These are phyloP conservation scores for Vitis labrusca DNA, from an alignment of 164 flowering plant species.

Conservation along the genomic window DNA sequence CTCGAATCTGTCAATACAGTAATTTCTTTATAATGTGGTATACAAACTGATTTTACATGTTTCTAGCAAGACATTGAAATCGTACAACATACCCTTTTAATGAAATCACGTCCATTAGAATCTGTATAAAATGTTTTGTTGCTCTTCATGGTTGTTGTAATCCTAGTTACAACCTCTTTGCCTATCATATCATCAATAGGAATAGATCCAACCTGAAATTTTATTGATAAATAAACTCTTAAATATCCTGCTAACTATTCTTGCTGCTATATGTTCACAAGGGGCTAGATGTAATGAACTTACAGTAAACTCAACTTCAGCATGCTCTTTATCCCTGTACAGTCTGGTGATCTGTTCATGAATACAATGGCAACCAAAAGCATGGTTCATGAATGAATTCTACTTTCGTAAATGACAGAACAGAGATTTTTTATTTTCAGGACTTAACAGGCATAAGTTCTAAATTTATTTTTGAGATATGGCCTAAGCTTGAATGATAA, in stretches of 20 bases:
- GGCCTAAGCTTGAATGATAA: neutral
- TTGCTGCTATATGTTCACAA: too few relatives aligned
- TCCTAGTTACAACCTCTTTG: constrained; percentile 73
- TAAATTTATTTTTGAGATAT: too few relatives aligned
- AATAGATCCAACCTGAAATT: constrained; percentile 66
- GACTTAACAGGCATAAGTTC: too few relatives aligned
- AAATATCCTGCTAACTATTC: too few relatives aligned
- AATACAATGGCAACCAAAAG: neutral
- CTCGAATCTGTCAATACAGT: constrained; percentile 66
- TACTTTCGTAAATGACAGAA: too few relatives aligned
- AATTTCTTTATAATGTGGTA: neutral
- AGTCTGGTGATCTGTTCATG: constrained; percentile 38
- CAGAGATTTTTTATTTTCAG: neutral
- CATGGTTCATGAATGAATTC: too few relatives aligned
- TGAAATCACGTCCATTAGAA: constrained; percentile 95
- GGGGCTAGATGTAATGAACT: neutral
- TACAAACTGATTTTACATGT: neutral
- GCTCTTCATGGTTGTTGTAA: constrained; percentile 58
- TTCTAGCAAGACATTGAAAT: neutral
- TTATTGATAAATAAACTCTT: neutral
- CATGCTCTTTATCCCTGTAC: constrained; percentile 45
- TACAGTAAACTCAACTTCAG: constrained; percentile 50
- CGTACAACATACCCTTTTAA: constrained; percentile 64
- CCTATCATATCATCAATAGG: constrained; percentile 82
- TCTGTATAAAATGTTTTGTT: constrained; percentile 87